Evolutionary conservation across 2,329 filamentous ascomycete genomes (phyloP), one percentile per base, ranked within the genome.

Genomic region (Cordyceps cateniannulata): DNA sequence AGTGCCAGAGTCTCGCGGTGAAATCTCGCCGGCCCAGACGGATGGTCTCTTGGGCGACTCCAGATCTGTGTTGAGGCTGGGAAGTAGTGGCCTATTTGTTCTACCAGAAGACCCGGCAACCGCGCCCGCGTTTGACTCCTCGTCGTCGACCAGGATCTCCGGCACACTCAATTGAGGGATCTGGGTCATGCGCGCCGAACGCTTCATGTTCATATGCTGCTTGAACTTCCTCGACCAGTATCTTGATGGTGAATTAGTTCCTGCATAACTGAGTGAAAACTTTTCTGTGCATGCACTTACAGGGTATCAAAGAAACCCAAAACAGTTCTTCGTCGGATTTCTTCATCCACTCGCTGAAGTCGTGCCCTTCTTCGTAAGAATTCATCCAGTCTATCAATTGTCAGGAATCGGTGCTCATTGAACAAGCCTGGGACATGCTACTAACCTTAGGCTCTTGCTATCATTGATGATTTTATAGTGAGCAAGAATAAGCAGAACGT

Each of bases 401-500:
- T 78, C 69, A 74, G 69, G 56, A 16, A 35, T 10, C 6, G 14
- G 42, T 27, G 10, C 14, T 25, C 8, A 6, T n/a, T 9, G 4
- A n/a, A 14, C 1, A 12, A 54, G 14, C 3, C 1, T 44, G 22
- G 7, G n/a, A 24, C 10, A 59, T 24, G 53, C 24, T 53, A 74
- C 78, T 71, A 77, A 90, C 87, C 84, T 88, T 70, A 99, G 78
- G 74, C 92, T 96, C 80, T 97, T 97, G 78, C 89, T 97, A 74
- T 99, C 95, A 66, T 88, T 96, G 72, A 99, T 99, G 69, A 99
- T 92, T 69, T 98, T 99, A 81, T 99, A 96, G 74, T 99, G 95
- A 38, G 96, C 93, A 61, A 99, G 80, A 63, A 96, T 96, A 89
- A 99, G 95, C 56, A 99, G 81, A 24, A 97, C 88, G 7, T 89